A percentile compares a stretch with the other conserved stretches of the same genome.
phyloP scores from a whole-genome alignment of 257 asterid genomes.

The Salvia hispanica region DNA sequence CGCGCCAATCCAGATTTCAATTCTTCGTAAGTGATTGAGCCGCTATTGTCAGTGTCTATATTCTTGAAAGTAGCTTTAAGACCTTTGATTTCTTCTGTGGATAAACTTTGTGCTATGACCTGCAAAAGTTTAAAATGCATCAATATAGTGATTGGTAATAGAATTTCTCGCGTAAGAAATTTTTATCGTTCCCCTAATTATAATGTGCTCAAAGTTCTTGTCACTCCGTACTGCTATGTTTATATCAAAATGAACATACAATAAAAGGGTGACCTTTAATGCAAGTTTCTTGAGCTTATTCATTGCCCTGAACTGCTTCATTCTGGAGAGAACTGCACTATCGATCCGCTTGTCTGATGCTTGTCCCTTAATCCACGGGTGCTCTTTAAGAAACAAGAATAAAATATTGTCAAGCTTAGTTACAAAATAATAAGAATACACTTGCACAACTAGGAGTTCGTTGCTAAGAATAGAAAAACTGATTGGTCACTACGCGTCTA shows the following conservation, averaged over 20 bases:
- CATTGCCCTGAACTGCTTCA: constrained; percentile 88
- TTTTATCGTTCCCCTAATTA: not conserved
- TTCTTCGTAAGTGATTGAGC: constrained; percentile 68
- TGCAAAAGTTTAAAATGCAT: constrained; percentile 32
- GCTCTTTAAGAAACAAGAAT: constrained; percentile 45
- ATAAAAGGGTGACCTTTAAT: constrained; percentile 52
- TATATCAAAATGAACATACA: constrained; percentile 4
- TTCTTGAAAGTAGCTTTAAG: constrained; percentile 61
- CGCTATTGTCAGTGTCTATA: constrained; percentile 74
- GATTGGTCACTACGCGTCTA: not conserved
- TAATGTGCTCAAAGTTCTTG: not conserved
- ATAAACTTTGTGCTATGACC: constrained; percentile 71
- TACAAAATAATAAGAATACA: not conserved
- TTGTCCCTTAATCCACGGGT: constrained; percentile 77
- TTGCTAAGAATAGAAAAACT: constrained; percentile 5
- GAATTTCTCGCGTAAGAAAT: not conserved
- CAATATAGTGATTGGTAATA: constrained; percentile 3
- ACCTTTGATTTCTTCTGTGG: constrained; percentile 72
- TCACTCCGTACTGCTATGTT: not conserved
- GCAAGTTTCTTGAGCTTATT: constrained; percentile 84
- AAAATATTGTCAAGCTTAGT: constrained; percentile 17
- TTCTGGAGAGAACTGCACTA: constrained; percentile 84
- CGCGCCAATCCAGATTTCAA: constrained; percentile 65
- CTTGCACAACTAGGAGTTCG: not conserved
- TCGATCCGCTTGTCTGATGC: constrained; percentile 76